Conservation (phyloP, 345 rosid genomes). For the Euphorbia lathyris region DNA sequence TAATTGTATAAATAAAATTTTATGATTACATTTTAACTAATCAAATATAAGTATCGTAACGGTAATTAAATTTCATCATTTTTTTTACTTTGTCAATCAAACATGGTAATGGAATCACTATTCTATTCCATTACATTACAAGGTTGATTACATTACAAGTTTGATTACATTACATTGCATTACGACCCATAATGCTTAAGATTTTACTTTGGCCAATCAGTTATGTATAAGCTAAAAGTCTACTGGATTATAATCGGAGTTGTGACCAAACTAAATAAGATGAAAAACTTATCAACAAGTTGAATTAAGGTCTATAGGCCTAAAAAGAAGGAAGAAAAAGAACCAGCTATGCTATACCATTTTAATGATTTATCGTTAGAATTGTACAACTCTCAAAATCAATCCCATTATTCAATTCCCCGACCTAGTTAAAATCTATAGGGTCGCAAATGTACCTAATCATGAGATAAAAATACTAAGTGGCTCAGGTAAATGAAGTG, state of each 20-base stretch:
- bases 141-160: too few relatives aligned
- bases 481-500: not conserved
- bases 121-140: too few relatives aligned
- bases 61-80: too few relatives aligned
- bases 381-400: not conserved
- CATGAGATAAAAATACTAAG: not conserved
- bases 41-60: too few relatives aligned
- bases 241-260: not conserved
- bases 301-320: not conserved
- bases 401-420: not conserved
- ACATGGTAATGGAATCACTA: too few relatives aligned
- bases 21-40: too few relatives aligned
- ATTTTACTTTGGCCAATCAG: not conserved
- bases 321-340: not conserved
- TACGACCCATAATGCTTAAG: too few relatives aligned
- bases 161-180: too few relatives aligned
- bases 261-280: not conserved
- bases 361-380: not conserved
- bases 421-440: not conserved
- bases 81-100: too few relatives aligned
- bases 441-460: not conserved
- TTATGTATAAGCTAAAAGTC: not conserved
- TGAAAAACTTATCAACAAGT: not conserved
- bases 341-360: not conserved
- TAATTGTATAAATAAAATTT: too few relatives aligned